Conservation (phyloP, 805 yeast species). For the Tetrapisispora pingtungensis region DNA sequence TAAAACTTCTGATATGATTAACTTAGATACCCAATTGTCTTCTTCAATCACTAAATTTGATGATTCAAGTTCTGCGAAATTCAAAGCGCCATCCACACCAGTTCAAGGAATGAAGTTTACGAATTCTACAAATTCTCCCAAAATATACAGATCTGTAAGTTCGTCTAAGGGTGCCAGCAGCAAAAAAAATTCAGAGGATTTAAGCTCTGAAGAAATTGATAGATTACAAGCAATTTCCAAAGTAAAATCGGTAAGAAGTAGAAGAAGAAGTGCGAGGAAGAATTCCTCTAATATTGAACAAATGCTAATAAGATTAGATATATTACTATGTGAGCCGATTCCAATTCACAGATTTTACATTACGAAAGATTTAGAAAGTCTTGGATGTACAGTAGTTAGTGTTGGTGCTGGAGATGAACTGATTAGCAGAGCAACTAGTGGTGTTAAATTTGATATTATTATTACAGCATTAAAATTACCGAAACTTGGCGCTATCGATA, state of each 20-base stretch:
- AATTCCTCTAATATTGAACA: constrained; percentile 16
- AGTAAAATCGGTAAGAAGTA: constrained; percentile 18
- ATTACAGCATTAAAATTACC: constrained; percentile 64
- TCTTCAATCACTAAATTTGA: neutral
- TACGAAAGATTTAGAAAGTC: constrained; percentile 48
- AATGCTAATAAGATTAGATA: constrained; percentile 39
- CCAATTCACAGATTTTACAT: constrained; percentile 69
- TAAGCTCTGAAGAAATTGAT: constrained; percentile 17
- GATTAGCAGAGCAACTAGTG: constrained; percentile 70
- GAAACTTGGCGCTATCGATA: constrained; percentile 61
- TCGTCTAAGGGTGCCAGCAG: constrained; percentile 25
- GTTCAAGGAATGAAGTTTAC: neutral
- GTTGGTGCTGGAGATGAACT: constrained; percentile 76
- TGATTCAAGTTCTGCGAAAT: neutral
- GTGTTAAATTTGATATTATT: constrained; percentile 74
- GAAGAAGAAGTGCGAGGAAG: constrained; percentile 24
- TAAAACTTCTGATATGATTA: constrained; percentile 9
- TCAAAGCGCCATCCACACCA: neutral
- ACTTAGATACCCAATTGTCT: neutral
- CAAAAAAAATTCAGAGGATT: constrained; percentile 16
- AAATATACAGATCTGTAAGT: constrained; percentile 36
- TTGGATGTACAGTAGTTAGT: constrained; percentile 74
- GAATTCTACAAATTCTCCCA: neutral
- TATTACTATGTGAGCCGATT: constrained; percentile 77
- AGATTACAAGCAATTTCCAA: constrained; percentile 21